phyloP scores from a whole-genome alignment of 352 stramenopile genomes.

The Detonula confervacea region DNA sequence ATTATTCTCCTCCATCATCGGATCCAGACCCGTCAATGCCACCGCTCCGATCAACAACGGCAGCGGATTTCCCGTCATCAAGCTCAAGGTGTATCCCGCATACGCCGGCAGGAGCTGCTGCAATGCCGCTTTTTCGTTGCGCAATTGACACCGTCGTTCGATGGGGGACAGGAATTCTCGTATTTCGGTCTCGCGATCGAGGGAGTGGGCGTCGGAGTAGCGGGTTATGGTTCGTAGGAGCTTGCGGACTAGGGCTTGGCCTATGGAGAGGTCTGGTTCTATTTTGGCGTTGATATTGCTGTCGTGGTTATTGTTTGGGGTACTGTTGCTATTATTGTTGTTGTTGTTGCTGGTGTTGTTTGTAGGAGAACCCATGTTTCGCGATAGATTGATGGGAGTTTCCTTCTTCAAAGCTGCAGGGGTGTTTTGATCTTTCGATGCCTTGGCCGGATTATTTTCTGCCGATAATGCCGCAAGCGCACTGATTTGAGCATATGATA shows the following conservation, averaged over 20 bases:
- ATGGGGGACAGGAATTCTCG: slow-evolving; percentile 51
- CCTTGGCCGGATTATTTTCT: slow-evolving; percentile 49
- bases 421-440: slow-evolving; percentile 10
- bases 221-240: slow-evolving; percentile 54
- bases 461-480: slow-evolving; percentile 56
- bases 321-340: background rate
- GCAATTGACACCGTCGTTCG: slow-evolving; percentile 34
- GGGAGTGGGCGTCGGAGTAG: slow-evolving; percentile 42
- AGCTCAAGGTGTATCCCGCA: slow-evolving; percentile 34
- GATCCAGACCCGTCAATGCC: slow-evolving; percentile 30
- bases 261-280: slow-evolving; percentile 24
- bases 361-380: slow-evolving; percentile 5
- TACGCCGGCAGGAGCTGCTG: slow-evolving; percentile 45
- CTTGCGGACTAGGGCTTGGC: slow-evolving; percentile 51
- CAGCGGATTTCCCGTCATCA: slow-evolving; percentile 59
- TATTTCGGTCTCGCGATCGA: slow-evolving; percentile 63
- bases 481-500: slow-evolving; percentile 66
- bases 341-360: slow-evolving; percentile 17
- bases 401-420: background rate
- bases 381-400: background rate
- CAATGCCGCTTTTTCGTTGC: slow-evolving; percentile 42
- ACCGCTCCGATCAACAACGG: slow-evolving; percentile 47
- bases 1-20: slow-evolving; percentile 47
- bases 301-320: too few species aligned
- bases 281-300: background rate